Evolutionary conservation across 2,329 filamentous ascomycete genomes (phyloP).

Genomic region (Pezicula neosporulosa): DNA sequence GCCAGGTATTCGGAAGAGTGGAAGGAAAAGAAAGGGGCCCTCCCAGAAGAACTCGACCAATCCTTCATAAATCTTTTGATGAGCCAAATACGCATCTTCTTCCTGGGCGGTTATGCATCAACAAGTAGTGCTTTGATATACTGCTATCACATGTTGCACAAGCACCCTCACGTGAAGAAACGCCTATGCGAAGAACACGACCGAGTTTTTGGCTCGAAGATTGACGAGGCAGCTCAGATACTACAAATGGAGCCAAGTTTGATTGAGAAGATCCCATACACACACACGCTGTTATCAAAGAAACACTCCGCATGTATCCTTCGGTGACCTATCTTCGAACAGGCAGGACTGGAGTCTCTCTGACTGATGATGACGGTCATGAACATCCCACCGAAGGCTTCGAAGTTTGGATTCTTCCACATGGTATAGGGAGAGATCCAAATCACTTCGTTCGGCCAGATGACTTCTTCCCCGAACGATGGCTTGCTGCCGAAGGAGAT

Average conservation of each 20-base stretch:
- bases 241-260: slow-evolving; percentile 12
- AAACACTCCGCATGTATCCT: slow-evolving; percentile 18
- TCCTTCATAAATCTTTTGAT: too few species aligned
- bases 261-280: slow-evolving; percentile 15
- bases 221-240: slow-evolving; percentile 2
- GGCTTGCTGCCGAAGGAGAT: slow-evolving; percentile 32
- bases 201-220: slow-evolving; percentile 16
- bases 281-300: slow-evolving; percentile 20
- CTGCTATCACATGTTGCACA: slow-evolving; percentile 14
- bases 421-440: slow-evolving; percentile 32
- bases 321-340: slow-evolving; percentile 12
- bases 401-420: slow-evolving; percentile 13
- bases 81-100: slow-evolving; percentile 12
- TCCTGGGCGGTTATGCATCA: slow-evolving; percentile 20
- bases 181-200: slow-evolving; percentile 18
- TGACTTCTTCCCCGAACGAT: slow-evolving; percentile 47
- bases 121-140: slow-evolving; percentile 14
- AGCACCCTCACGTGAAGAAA: slow-evolving; percentile 11
- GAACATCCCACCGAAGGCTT: slow-evolving; percentile 10
- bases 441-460: slow-evolving; percentile 38
- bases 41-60: too few species aligned
- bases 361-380: slow-evolving; percentile 12
- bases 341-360: slow-evolving; percentile 7
- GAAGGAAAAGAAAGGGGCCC: too few species aligned
- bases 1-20: too few species aligned